Conservation (phyloP, 164 flowering plant species). For the Stephania yunnanensis region DNA sequence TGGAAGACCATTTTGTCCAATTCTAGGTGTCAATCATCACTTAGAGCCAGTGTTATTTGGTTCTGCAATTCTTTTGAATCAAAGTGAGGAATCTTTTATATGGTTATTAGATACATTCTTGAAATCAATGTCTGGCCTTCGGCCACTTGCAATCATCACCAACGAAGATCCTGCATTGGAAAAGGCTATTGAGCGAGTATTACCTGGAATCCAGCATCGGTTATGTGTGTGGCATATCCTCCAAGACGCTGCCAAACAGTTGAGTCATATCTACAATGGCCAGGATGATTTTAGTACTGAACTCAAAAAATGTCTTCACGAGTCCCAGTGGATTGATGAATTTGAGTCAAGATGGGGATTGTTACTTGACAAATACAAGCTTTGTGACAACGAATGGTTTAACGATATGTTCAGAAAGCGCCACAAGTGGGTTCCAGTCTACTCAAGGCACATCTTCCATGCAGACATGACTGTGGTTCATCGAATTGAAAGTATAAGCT, state of each 20-base stretch:
- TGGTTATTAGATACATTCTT: constrained; percentile 16
- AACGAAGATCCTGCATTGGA: constrained; percentile 5
- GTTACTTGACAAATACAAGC: constrained; percentile 13
- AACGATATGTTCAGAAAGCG: constrained; percentile 9
- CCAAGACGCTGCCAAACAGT: constrained; percentile 12
- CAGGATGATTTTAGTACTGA: constrained; percentile 11
- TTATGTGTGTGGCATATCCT: constrained; percentile 15
- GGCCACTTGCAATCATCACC: constrained; percentile 14
- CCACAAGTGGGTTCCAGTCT: constrained; percentile 14
- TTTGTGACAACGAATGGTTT: constrained; percentile 16
- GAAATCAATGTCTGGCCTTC: constrained; percentile 13
- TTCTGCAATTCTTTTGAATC: constrained; percentile 13
- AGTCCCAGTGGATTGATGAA: constrained; percentile 14
- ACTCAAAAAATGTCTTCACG: constrained; percentile 16
- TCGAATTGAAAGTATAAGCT: constrained; percentile 12
- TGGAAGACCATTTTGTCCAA: constrained; percentile 16
- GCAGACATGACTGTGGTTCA: constrained; percentile 12
- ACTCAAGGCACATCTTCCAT: constrained; percentile 15
- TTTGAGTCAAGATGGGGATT: constrained; percentile 19
- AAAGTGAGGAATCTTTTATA: constrained; percentile 17
- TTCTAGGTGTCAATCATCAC: constrained; percentile 19
- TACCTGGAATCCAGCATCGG: constrained; percentile 17
- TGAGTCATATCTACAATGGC: constrained; percentile 5
- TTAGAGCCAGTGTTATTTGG: constrained; percentile 18
- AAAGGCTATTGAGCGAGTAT: constrained; percentile 16